Evolutionary conservation across 1,284 basidiomycete genomes (phyloP).

Genomic region (Taiwanofungus camphoratus): DNA sequence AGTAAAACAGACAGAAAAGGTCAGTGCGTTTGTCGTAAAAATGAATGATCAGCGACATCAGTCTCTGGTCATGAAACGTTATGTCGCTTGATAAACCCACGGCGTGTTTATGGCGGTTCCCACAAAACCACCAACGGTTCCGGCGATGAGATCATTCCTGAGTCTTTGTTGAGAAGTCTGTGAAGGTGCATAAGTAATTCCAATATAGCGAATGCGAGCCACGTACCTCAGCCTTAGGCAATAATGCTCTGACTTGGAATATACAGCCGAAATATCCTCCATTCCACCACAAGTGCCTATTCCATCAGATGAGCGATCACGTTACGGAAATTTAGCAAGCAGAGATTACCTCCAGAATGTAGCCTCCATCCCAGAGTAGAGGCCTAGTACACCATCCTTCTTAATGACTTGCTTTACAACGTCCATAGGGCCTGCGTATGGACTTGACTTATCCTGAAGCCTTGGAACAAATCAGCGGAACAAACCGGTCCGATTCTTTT

Average conservation of each 20-base stretch:
- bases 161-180: slow-evolving; percentile 63
- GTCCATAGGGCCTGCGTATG: slow-evolving; percentile 86
- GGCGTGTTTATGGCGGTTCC: slow-evolving; percentile 82
- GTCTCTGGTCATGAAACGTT: not conserved
- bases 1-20: too few species aligned
- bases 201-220: slow-evolving; percentile 1
- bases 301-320: not conserved
- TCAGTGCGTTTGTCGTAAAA: too few species aligned
- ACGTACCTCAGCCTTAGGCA: slow-evolving; percentile 81
- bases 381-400: slow-evolving; percentile 75
- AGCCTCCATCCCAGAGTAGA: slow-evolving; percentile 91
- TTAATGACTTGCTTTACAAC: slow-evolving; percentile 77
- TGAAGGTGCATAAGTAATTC: not conserved
- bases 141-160: slow-evolving; percentile 90
- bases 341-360: slow-evolving; percentile 83
- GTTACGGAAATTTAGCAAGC: not conserved
- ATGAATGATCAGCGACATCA: too few species aligned
- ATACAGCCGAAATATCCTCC: slow-evolving; percentile 95
- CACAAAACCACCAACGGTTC: slow-evolving; percentile 85
- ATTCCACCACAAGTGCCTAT: slow-evolving; percentile 83
- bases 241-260: slow-evolving; percentile 70
- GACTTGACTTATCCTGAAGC: slow-evolving; percentile 88
- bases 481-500: not conserved
- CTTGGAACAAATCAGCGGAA: slow-evolving; percentile 31
- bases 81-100: slow-evolving; percentile 34